Percentiles rank a stretch among this genome's conserved stretches.
Conservation (phyloP, 495 filamentous ascomycete species). For the Acidiella bohemica region DNA sequence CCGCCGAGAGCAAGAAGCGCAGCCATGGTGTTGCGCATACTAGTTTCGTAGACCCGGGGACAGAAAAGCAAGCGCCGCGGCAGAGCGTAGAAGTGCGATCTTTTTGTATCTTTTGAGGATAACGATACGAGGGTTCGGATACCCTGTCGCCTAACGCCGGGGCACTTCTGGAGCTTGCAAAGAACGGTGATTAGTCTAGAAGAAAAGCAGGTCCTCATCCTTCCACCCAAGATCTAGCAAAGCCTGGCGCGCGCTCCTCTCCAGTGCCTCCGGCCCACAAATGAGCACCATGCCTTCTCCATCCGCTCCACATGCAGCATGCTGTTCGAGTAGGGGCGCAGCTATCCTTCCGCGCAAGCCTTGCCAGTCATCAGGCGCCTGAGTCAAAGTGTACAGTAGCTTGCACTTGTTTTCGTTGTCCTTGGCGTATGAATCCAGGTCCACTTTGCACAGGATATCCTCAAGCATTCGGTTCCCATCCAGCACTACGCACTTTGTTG, state of each 20-base stretch:
- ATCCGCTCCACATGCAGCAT: conserved; percentile 33
- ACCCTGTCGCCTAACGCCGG: too few species aligned
- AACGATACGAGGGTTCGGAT: too few species aligned
- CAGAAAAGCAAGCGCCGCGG: not conserved
- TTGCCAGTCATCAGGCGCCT: conserved; percentile 49
- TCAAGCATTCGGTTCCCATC: conserved; percentile 68
- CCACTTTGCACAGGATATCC: conserved; percentile 72
- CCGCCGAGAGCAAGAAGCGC: not conserved
- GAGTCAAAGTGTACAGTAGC: conserved; percentile 61
- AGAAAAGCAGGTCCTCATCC: conserved; percentile 73
- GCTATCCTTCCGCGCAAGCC: conserved; percentile 60
- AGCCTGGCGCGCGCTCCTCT: conserved; percentile 49
- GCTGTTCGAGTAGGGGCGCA: conserved; percentile 45
- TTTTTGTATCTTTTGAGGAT: conserved; percentile 6
- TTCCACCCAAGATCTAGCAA: conserved; percentile 61
- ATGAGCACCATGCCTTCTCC: conserved; percentile 50
- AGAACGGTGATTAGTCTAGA: too few species aligned
- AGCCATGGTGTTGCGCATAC: conserved; percentile 4
- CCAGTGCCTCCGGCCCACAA: conserved; percentile 71
- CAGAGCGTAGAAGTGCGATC: conserved; percentile 1
- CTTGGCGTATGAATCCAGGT: conserved; percentile 50
- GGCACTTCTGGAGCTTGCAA: too few species aligned
- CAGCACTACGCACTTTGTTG: conserved; percentile 54
- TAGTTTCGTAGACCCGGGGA: conserved; percentile 3
- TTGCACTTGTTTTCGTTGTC: conserved; percentile 43